A percentile compares a stretch with the other conserved stretches of the same genome.
Evolutionary conservation across 768 basidiomycete genomes (phyloP).

Genomic region (Podaxis mareebaensis): DNA sequence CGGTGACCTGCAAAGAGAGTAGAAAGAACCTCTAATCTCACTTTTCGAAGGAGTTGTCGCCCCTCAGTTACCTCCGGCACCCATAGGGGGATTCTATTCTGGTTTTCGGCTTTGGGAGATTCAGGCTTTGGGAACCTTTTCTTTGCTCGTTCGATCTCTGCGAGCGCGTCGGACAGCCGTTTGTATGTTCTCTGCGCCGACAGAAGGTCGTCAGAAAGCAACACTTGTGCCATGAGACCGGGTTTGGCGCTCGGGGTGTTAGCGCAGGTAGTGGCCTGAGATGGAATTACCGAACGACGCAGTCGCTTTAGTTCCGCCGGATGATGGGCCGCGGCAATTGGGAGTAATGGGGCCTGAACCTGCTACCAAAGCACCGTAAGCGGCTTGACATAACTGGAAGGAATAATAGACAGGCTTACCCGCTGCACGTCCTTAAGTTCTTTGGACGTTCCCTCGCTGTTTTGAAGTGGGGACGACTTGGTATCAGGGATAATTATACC

Average conservation of each 20-base stretch:
- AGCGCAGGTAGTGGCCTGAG: neutral
- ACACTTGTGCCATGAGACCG: neutral
- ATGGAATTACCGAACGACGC: conserved; percentile 24
- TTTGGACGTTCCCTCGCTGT: neutral
- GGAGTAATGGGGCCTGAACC: conserved; percentile 29
- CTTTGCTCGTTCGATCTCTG: neutral
- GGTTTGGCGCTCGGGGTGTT: neutral
- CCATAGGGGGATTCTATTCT: neutral
- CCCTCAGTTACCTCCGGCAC: neutral
- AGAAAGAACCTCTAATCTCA: neutral
- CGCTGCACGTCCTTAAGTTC: neutral
- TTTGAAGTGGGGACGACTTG: neutral
- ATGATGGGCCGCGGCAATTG: conserved; percentile 50
- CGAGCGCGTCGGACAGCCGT: neutral
- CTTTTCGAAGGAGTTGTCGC: neutral
- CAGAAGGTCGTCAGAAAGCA: neutral
- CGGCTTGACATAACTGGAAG: neutral
- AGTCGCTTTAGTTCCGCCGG: conserved; percentile 36
- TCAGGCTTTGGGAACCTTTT: neutral
- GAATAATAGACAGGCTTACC: neutral
- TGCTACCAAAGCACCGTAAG: neutral
- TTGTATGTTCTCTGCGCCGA: neutral
- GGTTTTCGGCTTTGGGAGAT: neutral
- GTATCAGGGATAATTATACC: neutral
- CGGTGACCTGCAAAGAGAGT: neutral